phyloP scores from a whole-genome alignment of 805 yeast species.

The Torulaspora indica region DNA sequence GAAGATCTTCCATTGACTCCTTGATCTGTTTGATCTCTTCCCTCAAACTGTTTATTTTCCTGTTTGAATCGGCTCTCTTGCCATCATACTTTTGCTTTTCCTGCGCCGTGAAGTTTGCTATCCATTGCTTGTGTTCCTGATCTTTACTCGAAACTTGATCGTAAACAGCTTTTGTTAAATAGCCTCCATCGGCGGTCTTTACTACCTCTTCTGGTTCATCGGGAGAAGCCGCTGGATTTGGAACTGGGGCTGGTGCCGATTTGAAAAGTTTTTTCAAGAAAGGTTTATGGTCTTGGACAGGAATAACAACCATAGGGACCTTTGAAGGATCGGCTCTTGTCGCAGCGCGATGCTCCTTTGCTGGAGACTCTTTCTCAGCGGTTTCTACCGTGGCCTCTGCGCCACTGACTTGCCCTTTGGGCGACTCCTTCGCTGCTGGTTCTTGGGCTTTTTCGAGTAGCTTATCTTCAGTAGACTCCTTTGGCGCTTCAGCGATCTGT shows the following conservation, averaged over 20 bases:
- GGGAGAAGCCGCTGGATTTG: constrained; percentile 30
- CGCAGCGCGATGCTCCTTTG: neutral
- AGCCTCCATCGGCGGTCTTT: constrained; percentile 24
- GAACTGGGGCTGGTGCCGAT: constrained; percentile 2
- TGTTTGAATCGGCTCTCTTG: constrained; percentile 22
- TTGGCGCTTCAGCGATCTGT: too few species aligned
- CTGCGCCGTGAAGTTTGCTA: constrained; percentile 15
- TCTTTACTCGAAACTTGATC: constrained; percentile 28
- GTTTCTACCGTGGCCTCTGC: too few species aligned
- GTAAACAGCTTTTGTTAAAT: constrained; percentile 30
- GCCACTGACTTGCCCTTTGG: neutral
- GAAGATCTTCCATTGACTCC: constrained; percentile 23
- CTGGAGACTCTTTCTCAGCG: too few species aligned
- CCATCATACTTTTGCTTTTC: constrained; percentile 20
- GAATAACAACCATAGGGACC: constrained; percentile 19
- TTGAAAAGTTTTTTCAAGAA: constrained; percentile 7
- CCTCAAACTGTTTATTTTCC: constrained; percentile 19
- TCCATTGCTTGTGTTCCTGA: constrained; percentile 20
- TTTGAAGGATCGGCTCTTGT: neutral
- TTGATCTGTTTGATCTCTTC: constrained; percentile 22
- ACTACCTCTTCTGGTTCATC: constrained; percentile 31
- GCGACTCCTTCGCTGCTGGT: neutral
- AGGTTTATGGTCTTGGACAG: constrained; percentile 7
- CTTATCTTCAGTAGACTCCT: too few species aligned
- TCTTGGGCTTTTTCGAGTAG: too few species aligned